A percentile compares a stretch with the other conserved stretches of the same genome.
Evolutionary conservation across 441 rosid genomes (phyloP).

Genomic region (Gossypium aridum): DNA sequence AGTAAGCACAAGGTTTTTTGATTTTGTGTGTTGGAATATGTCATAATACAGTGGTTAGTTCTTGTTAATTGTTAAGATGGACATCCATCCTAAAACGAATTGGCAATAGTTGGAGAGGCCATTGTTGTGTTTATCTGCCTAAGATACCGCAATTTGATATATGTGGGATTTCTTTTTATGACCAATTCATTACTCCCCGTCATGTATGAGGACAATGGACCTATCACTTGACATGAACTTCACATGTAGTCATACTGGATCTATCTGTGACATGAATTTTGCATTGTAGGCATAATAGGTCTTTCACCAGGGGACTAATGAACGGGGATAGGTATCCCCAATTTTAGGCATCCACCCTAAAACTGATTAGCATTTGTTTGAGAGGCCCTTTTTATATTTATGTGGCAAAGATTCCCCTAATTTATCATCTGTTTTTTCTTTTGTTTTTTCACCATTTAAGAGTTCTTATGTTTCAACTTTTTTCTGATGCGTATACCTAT

Average conservation of each 20-base stretch:
- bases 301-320: not conserved
- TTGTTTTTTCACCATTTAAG: not conserved
- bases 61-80: not conserved
- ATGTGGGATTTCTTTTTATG: not conserved
- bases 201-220: not conserved
- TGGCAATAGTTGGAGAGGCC: not conserved
- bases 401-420: not conserved
- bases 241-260: not conserved
- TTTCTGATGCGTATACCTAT: not conserved
- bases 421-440: not conserved
- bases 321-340: not conserved
- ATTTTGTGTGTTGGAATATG: not conserved
- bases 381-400: not conserved
- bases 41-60: not conserved
- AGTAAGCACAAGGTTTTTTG: not conserved
- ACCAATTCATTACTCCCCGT: not conserved
- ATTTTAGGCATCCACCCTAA: not conserved
- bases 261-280: not conserved
- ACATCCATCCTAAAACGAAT: not conserved
- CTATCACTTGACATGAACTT: not conserved
- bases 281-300: not conserved
- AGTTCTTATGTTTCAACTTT: not conserved
- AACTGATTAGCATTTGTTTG: not conserved
- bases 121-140: not conserved
- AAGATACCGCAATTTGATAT: not conserved